Evolutionary conservation across 495 filamentous ascomycete genomes (phyloP).

Genomic region (Lophiotrema nucula): DNA sequence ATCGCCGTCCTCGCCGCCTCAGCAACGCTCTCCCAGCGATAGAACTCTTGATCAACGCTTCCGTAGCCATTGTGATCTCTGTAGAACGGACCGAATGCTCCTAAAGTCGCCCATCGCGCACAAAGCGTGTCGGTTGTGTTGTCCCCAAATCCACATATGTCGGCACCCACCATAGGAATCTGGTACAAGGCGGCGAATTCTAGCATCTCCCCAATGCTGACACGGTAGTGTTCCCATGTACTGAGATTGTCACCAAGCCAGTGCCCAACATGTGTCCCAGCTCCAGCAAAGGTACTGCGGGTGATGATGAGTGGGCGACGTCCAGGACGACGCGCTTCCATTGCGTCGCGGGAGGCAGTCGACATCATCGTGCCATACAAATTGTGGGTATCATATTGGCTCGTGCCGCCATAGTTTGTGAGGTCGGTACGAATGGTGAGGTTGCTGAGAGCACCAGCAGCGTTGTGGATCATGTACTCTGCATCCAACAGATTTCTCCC

Average conservation of each 20-base stretch:
- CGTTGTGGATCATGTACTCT: slow-evolving; percentile 75
- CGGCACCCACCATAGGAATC: slow-evolving; percentile 78
- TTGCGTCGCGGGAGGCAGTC: slow-evolving; percentile 61
- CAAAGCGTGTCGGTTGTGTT: slow-evolving; percentile 76
- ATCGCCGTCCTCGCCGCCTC: slow-evolving; percentile 69
- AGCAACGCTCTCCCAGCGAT: slow-evolving; percentile 64
- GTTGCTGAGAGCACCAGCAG: slow-evolving; percentile 26
- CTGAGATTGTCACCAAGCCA: slow-evolving; percentile 86
- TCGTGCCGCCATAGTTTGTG: slow-evolving; percentile 66
- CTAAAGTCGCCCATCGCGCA: slow-evolving; percentile 76
- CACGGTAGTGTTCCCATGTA: slow-evolving; percentile 69
- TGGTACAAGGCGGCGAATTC: slow-evolving; percentile 79
- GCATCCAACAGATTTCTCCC: slow-evolving; percentile 71
- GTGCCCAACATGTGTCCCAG: slow-evolving; percentile 73
- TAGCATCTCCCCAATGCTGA: slow-evolving; percentile 68
- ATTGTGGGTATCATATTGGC: slow-evolving; percentile 85
- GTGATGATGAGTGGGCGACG: slow-evolving; percentile 77
- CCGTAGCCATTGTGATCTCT: slow-evolving; percentile 67
- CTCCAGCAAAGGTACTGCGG: slow-evolving; percentile 78
- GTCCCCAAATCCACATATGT: slow-evolving; percentile 74
- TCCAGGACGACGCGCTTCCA: slow-evolving; percentile 65
- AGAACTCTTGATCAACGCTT: slow-evolving; percentile 68
- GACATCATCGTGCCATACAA: slow-evolving; percentile 86
- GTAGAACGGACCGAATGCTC: slow-evolving; percentile 81
- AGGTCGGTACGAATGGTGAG: slow-evolving; percentile 72